These are phyloP conservation scores for Pyronema omphalodes DNA, from an alignment of 495 filamentous ascomycete species.

Conservation along the genomic window DNA sequence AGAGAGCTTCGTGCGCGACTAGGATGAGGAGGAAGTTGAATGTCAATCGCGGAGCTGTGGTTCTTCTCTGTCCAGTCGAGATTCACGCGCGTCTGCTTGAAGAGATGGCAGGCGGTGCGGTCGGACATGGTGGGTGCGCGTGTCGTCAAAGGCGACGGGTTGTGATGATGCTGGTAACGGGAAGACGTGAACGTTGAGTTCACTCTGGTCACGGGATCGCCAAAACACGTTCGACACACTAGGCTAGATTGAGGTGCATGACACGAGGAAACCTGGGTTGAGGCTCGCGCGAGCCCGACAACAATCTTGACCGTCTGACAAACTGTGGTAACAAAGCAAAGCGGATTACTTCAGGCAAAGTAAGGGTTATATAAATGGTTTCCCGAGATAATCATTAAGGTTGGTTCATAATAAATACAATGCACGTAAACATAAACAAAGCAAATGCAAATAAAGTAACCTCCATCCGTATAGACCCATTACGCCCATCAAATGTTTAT, in stretches of 20 bases:
- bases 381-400: too few species aligned
- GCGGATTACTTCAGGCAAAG: too few species aligned
- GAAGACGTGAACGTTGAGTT: not conserved
- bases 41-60: conserved; percentile 47
- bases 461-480: not conserved
- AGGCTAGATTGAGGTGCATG: too few species aligned
- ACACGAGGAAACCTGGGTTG: too few species aligned
- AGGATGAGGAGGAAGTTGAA: conserved; percentile 46
- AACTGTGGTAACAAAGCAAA: too few species aligned
- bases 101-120: conserved; percentile 34
- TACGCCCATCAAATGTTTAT: not conserved
- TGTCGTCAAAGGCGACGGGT: not conserved
- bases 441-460: not conserved
- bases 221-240: not conserved
- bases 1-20: conserved; percentile 21
- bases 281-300: too few species aligned
- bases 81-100: conserved; percentile 73
- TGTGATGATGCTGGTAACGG: not conserved
- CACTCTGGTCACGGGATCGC: not conserved
- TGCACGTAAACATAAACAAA: too few species aligned
- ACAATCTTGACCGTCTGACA: too few species aligned
- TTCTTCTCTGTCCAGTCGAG: conserved; percentile 46
- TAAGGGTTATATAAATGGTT: too few species aligned
- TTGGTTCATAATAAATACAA: too few species aligned
- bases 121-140: conserved; percentile 9